Evolutionary conservation across 768 basidiomycete genomes (phyloP).

Genomic region (Pleurotus platypus): DNA sequence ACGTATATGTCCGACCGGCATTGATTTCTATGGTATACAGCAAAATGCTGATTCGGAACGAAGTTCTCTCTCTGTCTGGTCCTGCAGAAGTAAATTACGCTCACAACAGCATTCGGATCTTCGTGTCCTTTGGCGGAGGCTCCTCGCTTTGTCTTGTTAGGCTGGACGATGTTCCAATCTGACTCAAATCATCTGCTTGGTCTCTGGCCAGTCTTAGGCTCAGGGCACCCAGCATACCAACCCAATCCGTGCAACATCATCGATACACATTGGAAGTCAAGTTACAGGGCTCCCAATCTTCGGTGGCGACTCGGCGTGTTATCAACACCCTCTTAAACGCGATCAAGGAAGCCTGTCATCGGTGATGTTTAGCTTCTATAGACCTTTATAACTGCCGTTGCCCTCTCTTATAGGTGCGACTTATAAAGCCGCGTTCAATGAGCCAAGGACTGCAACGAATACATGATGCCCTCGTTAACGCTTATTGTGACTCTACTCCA

Average conservation of each 20-base stretch:
- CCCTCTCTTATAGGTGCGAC: neutral
- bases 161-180: neutral
- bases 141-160: neutral
- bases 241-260: neutral
- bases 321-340: neutral
- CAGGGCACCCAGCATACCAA: constrained; percentile 7
- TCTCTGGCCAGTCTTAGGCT: constrained; percentile 25
- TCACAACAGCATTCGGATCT: too few relatives aligned
- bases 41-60: too few relatives aligned
- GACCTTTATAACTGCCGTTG: too few relatives aligned
- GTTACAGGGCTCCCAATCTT: neutral
- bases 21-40: too few relatives aligned
- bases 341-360: neutral
- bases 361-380: neutral
- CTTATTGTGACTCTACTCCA: neutral
- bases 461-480: neutral
- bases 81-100: too few relatives aligned
- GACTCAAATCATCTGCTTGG: neutral
- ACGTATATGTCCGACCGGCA: too few relatives aligned
- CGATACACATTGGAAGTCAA: neutral
- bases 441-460: neutral
- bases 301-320: neutral
- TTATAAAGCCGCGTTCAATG: neutral
- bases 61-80: too few relatives aligned
- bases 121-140: too few relatives aligned